Evolutionary conservation across 2,329 filamentous ascomycete species (phyloP).

Genomic region (Sclerotiophoma versabilis): DNA sequence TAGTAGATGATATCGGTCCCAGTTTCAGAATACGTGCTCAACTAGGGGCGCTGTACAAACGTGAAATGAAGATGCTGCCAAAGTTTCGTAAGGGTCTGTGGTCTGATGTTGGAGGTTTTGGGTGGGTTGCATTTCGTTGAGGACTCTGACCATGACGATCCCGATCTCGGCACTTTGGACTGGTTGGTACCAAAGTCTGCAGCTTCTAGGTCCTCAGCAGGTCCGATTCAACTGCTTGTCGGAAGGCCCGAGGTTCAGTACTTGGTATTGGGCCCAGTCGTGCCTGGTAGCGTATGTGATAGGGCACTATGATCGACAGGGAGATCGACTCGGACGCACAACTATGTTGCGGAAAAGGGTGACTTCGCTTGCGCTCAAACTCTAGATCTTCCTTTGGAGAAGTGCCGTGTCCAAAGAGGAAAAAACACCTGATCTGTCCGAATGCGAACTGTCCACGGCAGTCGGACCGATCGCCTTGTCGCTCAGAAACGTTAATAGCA

Average conservation of each 20-base stretch:
- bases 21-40: neutral
- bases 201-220: neutral
- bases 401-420: neutral
- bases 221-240: neutral
- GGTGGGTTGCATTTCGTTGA: neutral
- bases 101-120: neutral
- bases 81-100: neutral
- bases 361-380: neutral
- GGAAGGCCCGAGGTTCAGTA: neutral
- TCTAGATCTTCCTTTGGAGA: neutral
- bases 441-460: neutral
- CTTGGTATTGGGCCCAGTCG: neutral
- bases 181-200: neutral
- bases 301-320: constrained; percentile 8
- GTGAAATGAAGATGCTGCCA: too few relatives aligned
- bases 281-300: neutral
- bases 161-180: neutral
- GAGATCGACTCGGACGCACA: constrained; percentile 2
- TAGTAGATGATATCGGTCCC: neutral
- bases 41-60: neutral
- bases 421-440: neutral
- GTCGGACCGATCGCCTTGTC: constrained; percentile 8
- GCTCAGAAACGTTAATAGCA: neutral
- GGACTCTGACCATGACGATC: neutral
- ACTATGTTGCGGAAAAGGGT: neutral